Evolutionary conservation across 768 basidiomycete species (phyloP).

Genomic region (Trametes elegans): DNA sequence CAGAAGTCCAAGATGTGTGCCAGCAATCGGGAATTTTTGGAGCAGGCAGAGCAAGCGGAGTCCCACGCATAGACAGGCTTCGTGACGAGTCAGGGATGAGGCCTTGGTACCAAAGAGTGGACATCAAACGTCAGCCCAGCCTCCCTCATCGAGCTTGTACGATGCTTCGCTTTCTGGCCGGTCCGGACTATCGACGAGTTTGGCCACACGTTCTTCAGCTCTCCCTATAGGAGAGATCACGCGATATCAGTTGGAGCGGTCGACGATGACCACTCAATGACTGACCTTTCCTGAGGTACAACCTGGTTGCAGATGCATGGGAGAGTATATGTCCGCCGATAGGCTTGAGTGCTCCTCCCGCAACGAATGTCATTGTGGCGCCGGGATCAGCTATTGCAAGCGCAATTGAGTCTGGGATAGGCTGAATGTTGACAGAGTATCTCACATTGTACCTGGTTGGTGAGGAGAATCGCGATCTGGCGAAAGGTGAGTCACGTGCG

Average conservation of each 20-base stretch:
- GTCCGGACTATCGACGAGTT: slow-evolving; percentile 87
- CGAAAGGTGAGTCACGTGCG: neutral
- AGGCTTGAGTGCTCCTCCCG: slow-evolving; percentile 88
- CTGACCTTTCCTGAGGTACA: slow-evolving; percentile 85
- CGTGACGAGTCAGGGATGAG: slow-evolving; percentile 23
- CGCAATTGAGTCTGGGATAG: neutral
- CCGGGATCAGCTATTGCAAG: slow-evolving; percentile 82
- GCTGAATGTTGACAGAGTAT: neutral
- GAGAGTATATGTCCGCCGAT: slow-evolving; percentile 89
- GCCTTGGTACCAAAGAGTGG: slow-evolving; percentile 7
- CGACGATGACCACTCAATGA: neutral
- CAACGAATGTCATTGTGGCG: slow-evolving; percentile 93
- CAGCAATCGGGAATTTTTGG: no score
- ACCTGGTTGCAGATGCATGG: slow-evolving; percentile 81
- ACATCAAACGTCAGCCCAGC: slow-evolving; percentile 78
- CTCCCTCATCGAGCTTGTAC: slow-evolving; percentile 88
- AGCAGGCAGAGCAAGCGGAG: no score
- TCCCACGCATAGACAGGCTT: no score
- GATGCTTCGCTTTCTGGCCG: slow-evolving; percentile 89
- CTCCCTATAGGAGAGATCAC: slow-evolving; percentile 55
- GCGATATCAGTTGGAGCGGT: neutral
- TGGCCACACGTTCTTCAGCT: slow-evolving; percentile 88
- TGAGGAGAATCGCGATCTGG: slow-evolving; percentile 82
- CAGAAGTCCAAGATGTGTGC: no score
- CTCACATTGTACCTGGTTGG: slow-evolving; percentile 90